phyloP scores from a whole-genome alignment of 1,284 basidiomycete species.

The Athelia sp. region DNA sequence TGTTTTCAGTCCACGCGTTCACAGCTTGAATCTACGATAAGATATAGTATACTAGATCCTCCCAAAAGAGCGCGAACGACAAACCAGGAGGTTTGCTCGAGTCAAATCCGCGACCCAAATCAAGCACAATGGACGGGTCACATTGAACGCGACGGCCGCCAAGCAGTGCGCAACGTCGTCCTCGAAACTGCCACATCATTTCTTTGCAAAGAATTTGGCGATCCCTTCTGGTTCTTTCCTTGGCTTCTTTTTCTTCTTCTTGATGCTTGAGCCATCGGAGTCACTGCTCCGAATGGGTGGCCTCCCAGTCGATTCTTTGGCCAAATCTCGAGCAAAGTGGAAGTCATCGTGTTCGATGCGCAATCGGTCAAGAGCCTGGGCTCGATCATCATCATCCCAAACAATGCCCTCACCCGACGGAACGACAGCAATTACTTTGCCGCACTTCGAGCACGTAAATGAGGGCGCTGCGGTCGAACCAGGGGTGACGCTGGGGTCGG shows the following conservation, averaged over 20 bases:
- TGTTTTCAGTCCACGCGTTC: too few relatives aligned
- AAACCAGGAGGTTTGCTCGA: too few relatives aligned
- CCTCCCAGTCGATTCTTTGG: conserved; percentile 26
- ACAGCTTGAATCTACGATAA: too few relatives aligned
- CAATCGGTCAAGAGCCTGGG: conserved; percentile 39
- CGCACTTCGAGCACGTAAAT: conserved; percentile 53
- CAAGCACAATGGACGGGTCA: too few relatives aligned
- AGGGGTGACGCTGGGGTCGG: too few relatives aligned
- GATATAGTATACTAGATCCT: too few relatives aligned
- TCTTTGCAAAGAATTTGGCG: conserved; percentile 67
- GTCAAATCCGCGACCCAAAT: too few relatives aligned
- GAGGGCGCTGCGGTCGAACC: conserved; percentile 15
- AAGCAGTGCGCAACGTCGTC: too few relatives aligned
- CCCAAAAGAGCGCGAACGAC: too few relatives aligned
- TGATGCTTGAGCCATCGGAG: conserved; percentile 18
- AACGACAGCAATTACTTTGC: conserved; percentile 31
- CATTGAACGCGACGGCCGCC: neutral
- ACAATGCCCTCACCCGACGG: conserved; percentile 18
- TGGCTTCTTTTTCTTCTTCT: conserved; percentile 35
- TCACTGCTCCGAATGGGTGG: conserved; percentile 2
- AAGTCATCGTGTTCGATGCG: conserved; percentile 81
- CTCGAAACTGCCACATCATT: conserved; percentile 10
- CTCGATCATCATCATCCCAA: conserved; percentile 16
- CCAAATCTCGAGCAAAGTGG: conserved; percentile 79
- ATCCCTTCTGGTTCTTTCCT: conserved; percentile 53